Evolutionary conservation across 345 rosid genomes (phyloP).

Genomic region (Eutrema yunnanense): DNA sequence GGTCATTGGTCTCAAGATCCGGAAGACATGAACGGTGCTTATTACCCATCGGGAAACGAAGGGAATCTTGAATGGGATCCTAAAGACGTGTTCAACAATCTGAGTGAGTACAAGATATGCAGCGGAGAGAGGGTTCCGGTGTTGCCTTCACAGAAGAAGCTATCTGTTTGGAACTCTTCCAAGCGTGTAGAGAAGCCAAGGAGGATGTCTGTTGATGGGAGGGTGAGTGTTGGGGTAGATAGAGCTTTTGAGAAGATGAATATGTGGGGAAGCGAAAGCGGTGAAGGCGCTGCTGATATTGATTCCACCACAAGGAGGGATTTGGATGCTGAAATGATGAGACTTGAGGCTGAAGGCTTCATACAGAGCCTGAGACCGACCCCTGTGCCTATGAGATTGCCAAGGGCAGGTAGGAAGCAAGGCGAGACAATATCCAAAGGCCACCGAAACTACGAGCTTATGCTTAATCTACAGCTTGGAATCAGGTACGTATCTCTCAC

Average conservation of each 20-base stretch:
- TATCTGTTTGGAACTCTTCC: constrained; percentile 67
- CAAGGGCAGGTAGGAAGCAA: constrained; percentile 57
- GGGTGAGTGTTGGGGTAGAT: constrained; percentile 78
- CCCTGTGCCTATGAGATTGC: constrained; percentile 50
- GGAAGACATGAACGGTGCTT: constrained; percentile 62
- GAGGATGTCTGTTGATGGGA: constrained; percentile 74
- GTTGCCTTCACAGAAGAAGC: constrained; percentile 80
- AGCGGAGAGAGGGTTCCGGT: constrained; percentile 61
- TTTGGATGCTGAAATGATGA: constrained; percentile 43
- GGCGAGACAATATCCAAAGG: constrained; percentile 87
- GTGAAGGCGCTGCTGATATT: constrained; percentile 30
- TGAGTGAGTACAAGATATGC: constrained; percentile 37
- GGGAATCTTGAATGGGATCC: constrained; percentile 60
- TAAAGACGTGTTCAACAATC: constrained; percentile 38
- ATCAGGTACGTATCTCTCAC: constrained; percentile 35
- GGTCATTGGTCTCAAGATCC: constrained; percentile 84
- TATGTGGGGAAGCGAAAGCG: constrained; percentile 55
- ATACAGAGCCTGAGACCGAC: constrained; percentile 22
- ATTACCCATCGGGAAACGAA: constrained; percentile 47
- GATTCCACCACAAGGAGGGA: constrained; percentile 28
- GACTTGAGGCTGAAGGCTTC: constrained; percentile 37
- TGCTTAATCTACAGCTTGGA: constrained; percentile 87
- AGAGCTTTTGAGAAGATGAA: constrained; percentile 63
- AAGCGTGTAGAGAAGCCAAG: constrained; percentile 55
- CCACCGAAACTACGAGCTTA: constrained; percentile 84